These are phyloP conservation scores for Falciphora oryzae DNA, from an alignment of 2,329 filamentous ascomycete species.

Conservation along the genomic window DNA sequence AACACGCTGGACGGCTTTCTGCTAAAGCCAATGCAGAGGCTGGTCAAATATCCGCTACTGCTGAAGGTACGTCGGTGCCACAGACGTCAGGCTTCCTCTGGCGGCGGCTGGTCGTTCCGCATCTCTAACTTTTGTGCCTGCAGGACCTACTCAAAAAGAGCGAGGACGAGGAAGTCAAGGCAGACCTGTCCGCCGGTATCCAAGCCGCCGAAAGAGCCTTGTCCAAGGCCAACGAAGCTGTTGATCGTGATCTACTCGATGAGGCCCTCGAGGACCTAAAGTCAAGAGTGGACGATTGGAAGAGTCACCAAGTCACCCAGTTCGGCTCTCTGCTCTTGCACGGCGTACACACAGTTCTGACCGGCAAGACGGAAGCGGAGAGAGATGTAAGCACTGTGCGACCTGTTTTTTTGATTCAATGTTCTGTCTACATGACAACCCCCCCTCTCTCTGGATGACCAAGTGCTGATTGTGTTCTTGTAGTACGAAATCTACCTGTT, in stretches of 20 bases:
- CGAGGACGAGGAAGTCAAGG: slow-evolving; percentile 63
- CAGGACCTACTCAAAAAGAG: slow-evolving; percentile 80
- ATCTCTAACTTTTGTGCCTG: slow-evolving; percentile 13
- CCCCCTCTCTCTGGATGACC: slow-evolving; percentile 9
- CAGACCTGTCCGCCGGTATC: slow-evolving; percentile 71
- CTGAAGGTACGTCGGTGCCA: slow-evolving; percentile 56
- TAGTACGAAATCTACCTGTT: slow-evolving; percentile 98
- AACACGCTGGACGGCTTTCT: slow-evolving; percentile 88
- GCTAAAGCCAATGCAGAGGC: slow-evolving; percentile 90
- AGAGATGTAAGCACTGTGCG: slow-evolving; percentile 62
- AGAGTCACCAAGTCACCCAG: slow-evolving; percentile 81
- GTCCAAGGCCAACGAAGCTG: slow-evolving; percentile 80
- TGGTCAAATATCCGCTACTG: slow-evolving; percentile 90
- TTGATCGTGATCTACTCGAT: slow-evolving; percentile 78
- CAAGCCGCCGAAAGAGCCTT: slow-evolving; percentile 77
- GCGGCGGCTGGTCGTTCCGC: background rate
- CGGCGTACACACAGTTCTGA: slow-evolving; percentile 87
- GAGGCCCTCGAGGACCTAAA: slow-evolving; percentile 81
- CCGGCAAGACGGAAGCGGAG: slow-evolving; percentile 82
- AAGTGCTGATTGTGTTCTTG: slow-evolving; percentile 1
- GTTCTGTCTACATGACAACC: slow-evolving; percentile 13
- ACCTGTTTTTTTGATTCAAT: slow-evolving; percentile 3
- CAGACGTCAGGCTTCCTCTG: background rate
- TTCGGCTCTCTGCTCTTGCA: slow-evolving; percentile 86
- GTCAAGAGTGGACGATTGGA: slow-evolving; percentile 90